Base-by-base conservation (phyloP, 2,329 filamentous ascomycete species). In the Alternaria solani region DNA sequence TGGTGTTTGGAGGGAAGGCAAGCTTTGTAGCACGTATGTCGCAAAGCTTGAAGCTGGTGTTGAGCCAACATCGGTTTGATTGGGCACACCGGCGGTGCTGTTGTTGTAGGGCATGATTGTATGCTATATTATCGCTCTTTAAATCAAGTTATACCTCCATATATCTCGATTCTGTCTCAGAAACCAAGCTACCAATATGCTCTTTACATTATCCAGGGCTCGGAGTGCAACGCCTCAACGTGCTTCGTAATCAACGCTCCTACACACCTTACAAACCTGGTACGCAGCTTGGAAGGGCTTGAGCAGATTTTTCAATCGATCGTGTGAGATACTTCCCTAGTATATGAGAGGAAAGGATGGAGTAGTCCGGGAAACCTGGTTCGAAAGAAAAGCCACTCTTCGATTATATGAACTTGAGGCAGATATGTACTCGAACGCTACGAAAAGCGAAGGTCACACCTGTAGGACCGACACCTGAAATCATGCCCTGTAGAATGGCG, bases 391-490 rank as follows among this genome's bases (percentile, higher is more conserved):
- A 54, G 30, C 41, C 51, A 14, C 16, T 54, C 5, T 54, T 46
- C 14, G 51, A 42, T 64, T 69, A 71, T 74, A 59, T 74, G 48
- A 72, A 67, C 44, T 34, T 69, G 51, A 86, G 88, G 54, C 82
- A 94, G 44, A 75, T 95, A 42, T 95, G 95, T 67, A 69, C 23
- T 28, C 61, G 26, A 60, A 39, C 23, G 63, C 34, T 26, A 34
- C 34, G 16, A 61, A 61, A 44, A 41, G 42, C 34, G 52, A 64
- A 74, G 23, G 49, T 65, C 30, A 59, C 66, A 7, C 66, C 66
- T 20, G 62, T 57, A 1, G 68, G 68, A 9, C 66, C 66, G 23
- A 47, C 59, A 11, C 64, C 59, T 25, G 46, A 59, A 16, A 69
- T 69, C 6, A 41, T 64, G 41, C 58, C 58, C 2, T 60, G 16